Evolutionary conservation across 108 stramenopile genomes (phyloP), one percentile per base, ranked within the genome.

Genomic region (Fragilaria crotonensis): DNA sequence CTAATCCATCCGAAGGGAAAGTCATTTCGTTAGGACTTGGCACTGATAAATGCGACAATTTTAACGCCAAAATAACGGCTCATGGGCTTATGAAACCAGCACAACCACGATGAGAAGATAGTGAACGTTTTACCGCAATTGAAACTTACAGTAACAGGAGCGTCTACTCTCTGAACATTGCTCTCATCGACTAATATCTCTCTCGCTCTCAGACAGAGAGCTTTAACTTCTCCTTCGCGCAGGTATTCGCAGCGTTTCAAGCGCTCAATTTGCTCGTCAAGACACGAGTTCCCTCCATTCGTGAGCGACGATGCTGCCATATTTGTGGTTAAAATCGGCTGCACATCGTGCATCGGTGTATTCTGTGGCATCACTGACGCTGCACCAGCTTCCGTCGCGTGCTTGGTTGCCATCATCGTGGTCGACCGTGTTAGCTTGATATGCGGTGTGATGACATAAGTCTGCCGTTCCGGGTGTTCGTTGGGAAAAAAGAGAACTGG

Each of bases 221-320:
- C 89, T 64, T 97, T 98, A 45, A 99, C 99, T 78, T 99, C 99
- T 46, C 81, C 83, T 70, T 99, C 99, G 52, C 90, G 78, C n/a
- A 99, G 77, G 50, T 96, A 97, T 73, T 99, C 96, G 70, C 99
- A 99, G 22, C 93, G 69, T 63, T 91, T 94, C 19, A 97, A 66
- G 17, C 89, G 87, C 69, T 95, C 94, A 57, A 97, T 96, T 70
- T 95, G 92, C 44, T 80, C 78, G 61, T 97, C 96, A 46, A 97
- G 81, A 33, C 67, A 68, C 17, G 63, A 63, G 53, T 82, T 82
- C 25, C 81, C 81, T 4, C 72, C 81, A 52, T 73, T 74, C 18
- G 79, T 76, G 36, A 81, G 55, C 4, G 70, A 66, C 25, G 71
- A 72, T 23, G 79, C 79, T 1, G 79, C 72, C 65, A 76, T 76